phyloP scores from a whole-genome alignment of 1,139 yeast species.

The Yamadazyma mexicana region DNA sequence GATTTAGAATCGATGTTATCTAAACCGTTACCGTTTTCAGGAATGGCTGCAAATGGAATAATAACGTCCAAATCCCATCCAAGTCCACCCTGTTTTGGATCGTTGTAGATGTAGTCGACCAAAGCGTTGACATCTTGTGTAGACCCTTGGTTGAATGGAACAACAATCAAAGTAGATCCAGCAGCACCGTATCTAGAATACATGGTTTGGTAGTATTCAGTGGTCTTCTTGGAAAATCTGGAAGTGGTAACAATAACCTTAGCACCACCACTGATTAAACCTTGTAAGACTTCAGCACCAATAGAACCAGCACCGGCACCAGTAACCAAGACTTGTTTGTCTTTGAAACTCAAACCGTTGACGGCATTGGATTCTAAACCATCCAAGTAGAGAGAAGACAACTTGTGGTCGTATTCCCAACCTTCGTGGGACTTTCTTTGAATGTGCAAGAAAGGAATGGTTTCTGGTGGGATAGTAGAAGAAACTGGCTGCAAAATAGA shows the following conservation, averaged over 20 bases:
- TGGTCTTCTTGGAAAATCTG: conserved; percentile 88
- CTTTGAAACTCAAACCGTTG: conserved; percentile 87
- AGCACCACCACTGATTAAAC: conserved; percentile 96
- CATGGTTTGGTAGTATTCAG: conserved; percentile 92
- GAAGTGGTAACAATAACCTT: conserved; percentile 95
- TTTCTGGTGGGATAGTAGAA: conserved; percentile 72
- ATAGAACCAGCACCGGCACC: conserved; percentile 99
- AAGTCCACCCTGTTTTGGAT: conserved; percentile 80
- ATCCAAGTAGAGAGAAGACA: conserved; percentile 79
- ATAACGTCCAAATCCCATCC: conserved; percentile 98
- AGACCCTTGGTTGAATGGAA: conserved; percentile 98
- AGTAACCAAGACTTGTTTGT: conserved; percentile 85
- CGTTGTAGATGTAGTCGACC: conserved; percentile 81
- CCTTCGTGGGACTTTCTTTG: conserved; percentile 74
- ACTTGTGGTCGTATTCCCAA: conserved; percentile 82
- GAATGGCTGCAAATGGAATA: conserved; percentile 97
- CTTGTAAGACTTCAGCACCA: conserved; percentile 96
- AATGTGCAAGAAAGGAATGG: conserved; percentile 92
- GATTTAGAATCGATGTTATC: conserved; percentile 92
- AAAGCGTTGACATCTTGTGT: conserved; percentile 89
- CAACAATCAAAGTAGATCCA: conserved; percentile 90
- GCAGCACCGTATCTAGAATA: conserved; percentile 90
- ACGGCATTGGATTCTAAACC: conserved; percentile 92
- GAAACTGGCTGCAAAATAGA: conserved; percentile 74
- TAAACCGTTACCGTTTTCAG: conserved; percentile 95